Conservation (phyloP, 805 yeast species). For the Scheffersomyces spartinae region DNA sequence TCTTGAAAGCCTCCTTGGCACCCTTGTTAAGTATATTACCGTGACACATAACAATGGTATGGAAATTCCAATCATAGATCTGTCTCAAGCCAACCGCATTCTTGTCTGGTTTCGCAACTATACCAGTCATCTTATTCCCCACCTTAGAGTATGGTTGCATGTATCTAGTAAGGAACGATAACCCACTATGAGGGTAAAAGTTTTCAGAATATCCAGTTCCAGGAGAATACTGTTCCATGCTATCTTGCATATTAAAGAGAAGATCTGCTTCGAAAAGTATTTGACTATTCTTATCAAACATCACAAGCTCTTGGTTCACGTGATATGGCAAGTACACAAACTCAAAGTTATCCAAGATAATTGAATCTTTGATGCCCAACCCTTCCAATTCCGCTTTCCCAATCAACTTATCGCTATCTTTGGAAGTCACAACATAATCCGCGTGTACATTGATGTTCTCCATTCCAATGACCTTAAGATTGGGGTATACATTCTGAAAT, state of each 20-base stretch:
- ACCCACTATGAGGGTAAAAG: slow-evolving; percentile 33
- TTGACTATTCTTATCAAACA: slow-evolving; percentile 35
- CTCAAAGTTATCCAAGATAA: slow-evolving; percentile 33
- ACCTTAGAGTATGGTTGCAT: slow-evolving; percentile 29
- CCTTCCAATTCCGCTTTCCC: slow-evolving; percentile 12
- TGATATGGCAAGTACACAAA: slow-evolving; percentile 48
- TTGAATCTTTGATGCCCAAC: slow-evolving; percentile 27
- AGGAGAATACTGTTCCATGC: slow-evolving; percentile 33
- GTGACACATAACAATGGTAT: slow-evolving; percentile 21
- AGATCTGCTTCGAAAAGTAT: slow-evolving; percentile 50
- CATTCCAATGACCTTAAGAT: slow-evolving; percentile 42
- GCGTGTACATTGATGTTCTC: too few species aligned
- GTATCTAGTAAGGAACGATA: slow-evolving; percentile 27
- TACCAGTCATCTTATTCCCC: too few species aligned
- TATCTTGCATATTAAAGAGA: slow-evolving; percentile 42
- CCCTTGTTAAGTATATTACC: slow-evolving; percentile 22
- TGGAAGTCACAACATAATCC: too few species aligned
- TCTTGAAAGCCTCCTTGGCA: slow-evolving; percentile 16
- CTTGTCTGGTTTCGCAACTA: too few species aligned
- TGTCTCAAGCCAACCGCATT: slow-evolving; percentile 12
- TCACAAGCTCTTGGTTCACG: slow-evolving; percentile 46
- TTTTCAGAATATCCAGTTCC: slow-evolving; percentile 33
- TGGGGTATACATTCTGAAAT: slow-evolving; percentile 39
- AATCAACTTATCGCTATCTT: slow-evolving; percentile 19
- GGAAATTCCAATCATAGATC: slow-evolving; percentile 17